Evolutionary conservation across 2,329 filamentous ascomycete genomes (phyloP).

Genomic region (Diaporthe batatas): DNA sequence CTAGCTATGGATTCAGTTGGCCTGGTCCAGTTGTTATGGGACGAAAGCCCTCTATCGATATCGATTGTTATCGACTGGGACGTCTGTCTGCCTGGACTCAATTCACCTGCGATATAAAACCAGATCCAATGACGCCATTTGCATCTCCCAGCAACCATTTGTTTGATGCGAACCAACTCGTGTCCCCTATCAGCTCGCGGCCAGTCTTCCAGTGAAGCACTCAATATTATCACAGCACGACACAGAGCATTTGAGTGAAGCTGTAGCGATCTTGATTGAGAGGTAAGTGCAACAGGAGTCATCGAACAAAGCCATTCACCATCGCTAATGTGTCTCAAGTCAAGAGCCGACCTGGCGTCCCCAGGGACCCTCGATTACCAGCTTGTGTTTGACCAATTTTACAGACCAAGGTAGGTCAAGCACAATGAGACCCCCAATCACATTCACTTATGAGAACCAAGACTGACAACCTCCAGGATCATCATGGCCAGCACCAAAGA

Average conservation of each 20-base stretch:
- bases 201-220: not conserved
- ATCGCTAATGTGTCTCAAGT: not conserved
- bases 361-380: not conserved
- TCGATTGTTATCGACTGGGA: not conserved
- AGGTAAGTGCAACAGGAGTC: not conserved
- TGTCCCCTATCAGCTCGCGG: not conserved
- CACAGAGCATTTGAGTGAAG: not conserved
- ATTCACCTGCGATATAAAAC: conserved; percentile 5
- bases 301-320: too few species aligned
- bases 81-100: not conserved
- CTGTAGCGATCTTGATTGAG: not conserved
- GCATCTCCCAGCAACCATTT: not conserved
- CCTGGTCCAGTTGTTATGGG: not conserved
- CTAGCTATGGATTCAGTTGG: not conserved
- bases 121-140: not conserved
- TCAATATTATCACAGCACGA: not conserved
- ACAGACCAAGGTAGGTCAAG: not conserved
- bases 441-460: not conserved
- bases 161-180: not conserved
- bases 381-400: not conserved
- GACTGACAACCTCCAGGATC: not conserved
- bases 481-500: conserved; percentile 19
- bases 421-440: too few species aligned
- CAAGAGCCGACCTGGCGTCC: not conserved
- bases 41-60: conserved; percentile 5